Conservation (phyloP, 2,329 filamentous ascomycete species). For the Aspergillus fumigatus region DNA sequence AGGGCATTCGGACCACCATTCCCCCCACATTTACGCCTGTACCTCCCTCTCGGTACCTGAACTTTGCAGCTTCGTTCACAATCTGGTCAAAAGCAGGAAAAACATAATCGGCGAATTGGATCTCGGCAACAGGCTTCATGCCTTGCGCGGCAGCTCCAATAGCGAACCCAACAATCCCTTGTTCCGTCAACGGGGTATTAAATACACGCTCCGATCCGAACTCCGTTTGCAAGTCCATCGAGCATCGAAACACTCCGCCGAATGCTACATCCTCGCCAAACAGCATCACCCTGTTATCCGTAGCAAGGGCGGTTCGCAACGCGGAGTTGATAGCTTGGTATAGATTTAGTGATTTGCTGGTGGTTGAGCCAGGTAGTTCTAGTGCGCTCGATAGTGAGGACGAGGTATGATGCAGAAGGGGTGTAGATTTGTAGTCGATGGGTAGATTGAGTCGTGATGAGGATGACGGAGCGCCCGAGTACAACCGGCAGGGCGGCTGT, state of each 20-base stretch:
- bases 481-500: slow-evolving; percentile 28
- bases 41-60: slow-evolving; percentile 66
- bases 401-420: slow-evolving; percentile 75
- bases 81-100: slow-evolving; percentile 92
- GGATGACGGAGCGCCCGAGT: slow-evolving; percentile 45
- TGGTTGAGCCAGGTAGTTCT: slow-evolving; percentile 68
- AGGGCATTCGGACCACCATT: slow-evolving; percentile 84
- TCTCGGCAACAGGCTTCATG: slow-evolving; percentile 88
- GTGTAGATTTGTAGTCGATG: slow-evolving; percentile 78
- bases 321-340: slow-evolving; percentile 94
- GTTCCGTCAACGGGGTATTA: slow-evolving; percentile 91
- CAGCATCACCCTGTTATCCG: slow-evolving; percentile 80
- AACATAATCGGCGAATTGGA: slow-evolving; percentile 93
- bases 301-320: slow-evolving; percentile 72
- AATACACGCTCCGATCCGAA: slow-evolving; percentile 89
- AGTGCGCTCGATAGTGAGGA: slow-evolving; percentile 65
- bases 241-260: slow-evolving; percentile 92
- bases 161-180: slow-evolving; percentile 90
- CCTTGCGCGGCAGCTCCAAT: slow-evolving; percentile 87
- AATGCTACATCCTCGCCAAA: slow-evolving; percentile 98
- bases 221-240: slow-evolving; percentile 81
- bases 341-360: slow-evolving; percentile 83
- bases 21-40: slow-evolving; percentile 69
- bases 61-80: slow-evolving; percentile 89
- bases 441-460: slow-evolving; percentile 71